Evolutionary conservation across 176 grass and related monocot species (phyloP).

Genomic region (Pontederia paniculata): DNA sequence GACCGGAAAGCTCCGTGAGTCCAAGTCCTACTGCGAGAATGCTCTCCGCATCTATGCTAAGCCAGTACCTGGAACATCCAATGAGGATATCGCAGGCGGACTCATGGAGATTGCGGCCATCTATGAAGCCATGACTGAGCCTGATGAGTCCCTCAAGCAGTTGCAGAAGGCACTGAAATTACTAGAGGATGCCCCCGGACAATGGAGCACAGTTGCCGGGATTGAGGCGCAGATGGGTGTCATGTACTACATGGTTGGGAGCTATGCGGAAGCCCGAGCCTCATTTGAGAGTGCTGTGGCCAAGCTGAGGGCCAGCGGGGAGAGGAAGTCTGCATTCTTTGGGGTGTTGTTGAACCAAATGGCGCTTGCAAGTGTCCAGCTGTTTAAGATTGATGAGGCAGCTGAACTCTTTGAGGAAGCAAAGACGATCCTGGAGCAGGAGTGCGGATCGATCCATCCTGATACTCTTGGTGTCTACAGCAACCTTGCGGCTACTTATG

Average conservation of each 20-base stretch:
- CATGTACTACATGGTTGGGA: constrained; percentile 79
- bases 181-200: constrained; percentile 47
- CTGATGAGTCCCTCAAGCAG: constrained; percentile 68
- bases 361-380: constrained; percentile 77
- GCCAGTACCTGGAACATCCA: constrained; percentile 47
- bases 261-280: constrained; percentile 49
- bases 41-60: constrained; percentile 55
- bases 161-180: constrained; percentile 62
- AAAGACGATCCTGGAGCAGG: constrained; percentile 60
- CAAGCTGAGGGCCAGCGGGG: constrained; percentile 67
- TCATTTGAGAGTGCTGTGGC: constrained; percentile 65
- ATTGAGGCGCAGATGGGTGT: constrained; percentile 88
- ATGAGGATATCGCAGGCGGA: constrained; percentile 69
- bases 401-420: constrained; percentile 87
- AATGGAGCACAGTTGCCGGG: constrained; percentile 74
- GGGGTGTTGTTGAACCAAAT: constrained; percentile 86
- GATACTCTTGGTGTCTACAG: constrained; percentile 89
- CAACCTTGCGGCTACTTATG: constrained; percentile 86
- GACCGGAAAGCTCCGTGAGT: constrained; percentile 61
- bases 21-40: constrained; percentile 81
- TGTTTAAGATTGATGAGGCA: constrained; percentile 91
- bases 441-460: constrained; percentile 53
- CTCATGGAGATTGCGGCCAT: constrained; percentile 82
- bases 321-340: constrained; percentile 82
- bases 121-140: constrained; percentile 65